Conservation (phyloP, 108 stramenopile genomes). For the Stephanodiscus minutulus region DNA sequence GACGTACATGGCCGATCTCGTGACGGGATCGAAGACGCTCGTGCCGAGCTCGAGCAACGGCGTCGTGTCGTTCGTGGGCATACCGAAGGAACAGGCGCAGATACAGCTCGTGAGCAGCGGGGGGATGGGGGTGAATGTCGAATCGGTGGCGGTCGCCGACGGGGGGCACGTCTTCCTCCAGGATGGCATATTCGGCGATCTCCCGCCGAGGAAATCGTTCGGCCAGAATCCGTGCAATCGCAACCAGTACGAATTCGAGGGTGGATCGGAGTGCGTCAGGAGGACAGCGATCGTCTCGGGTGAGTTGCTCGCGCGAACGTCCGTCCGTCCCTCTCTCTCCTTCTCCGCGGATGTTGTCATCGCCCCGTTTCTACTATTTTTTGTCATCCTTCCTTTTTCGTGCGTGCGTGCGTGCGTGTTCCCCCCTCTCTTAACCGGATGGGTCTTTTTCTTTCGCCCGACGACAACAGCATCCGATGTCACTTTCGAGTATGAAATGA, state of each 20-base stretch:
- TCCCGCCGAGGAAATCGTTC: conserved; percentile 18
- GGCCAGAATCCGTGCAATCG: conserved; percentile 48
- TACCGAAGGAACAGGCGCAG: conserved; percentile 67
- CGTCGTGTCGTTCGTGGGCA: conserved; percentile 48
- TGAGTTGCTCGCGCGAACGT: no score
- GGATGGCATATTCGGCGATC: conserved; percentile 56
- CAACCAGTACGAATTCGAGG: conserved; percentile 56
- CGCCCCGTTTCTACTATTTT: no score
- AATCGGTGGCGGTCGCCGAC: conserved; percentile 51
- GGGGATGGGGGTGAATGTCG: conserved; percentile 55
- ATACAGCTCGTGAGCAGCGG: conserved; percentile 63
- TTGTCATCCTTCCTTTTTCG: no score
- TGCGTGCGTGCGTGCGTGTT: no score
- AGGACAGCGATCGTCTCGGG: conserved; percentile 49
- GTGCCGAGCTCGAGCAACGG: conserved; percentile 49
- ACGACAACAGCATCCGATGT: conserved; percentile 37
- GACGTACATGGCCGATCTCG: conserved; percentile 63
- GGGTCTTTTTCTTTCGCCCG: no score
- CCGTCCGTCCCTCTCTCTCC: no score
- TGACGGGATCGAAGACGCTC: conserved; percentile 55
- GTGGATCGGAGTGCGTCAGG: conserved; percentile 59
- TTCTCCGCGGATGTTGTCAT: no score
- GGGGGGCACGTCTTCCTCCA: conserved; percentile 64
- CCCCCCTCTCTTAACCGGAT: no score
- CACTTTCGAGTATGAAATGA: conserved; percentile 55